Conservation (phyloP, 2,329 filamentous ascomycete species). For the Talaromyces sp. region DNA sequence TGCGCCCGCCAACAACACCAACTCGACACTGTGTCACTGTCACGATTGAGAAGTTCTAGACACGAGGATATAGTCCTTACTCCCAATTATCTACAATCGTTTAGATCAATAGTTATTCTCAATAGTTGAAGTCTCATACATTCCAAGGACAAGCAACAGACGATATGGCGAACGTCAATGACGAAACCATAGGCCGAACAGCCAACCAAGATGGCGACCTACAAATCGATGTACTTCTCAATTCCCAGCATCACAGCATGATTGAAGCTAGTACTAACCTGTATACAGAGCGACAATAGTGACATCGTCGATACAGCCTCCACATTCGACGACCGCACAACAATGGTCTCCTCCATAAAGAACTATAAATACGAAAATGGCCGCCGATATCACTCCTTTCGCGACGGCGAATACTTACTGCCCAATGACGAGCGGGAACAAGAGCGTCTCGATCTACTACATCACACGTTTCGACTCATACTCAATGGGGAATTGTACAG, state of each 20-base stretch:
- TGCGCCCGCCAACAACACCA: conserved; percentile 2
- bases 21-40: neutral
- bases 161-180: neutral
- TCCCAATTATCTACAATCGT: neutral
- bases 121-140: neutral
- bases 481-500: conserved; percentile 27
- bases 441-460: conserved; percentile 31
- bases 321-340: conserved; percentile 17
- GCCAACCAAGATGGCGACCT: neutral
- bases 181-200: neutral
- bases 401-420: conserved; percentile 29
- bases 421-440: conserved; percentile 36
- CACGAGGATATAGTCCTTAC: neutral
- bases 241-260: neutral
- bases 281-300: conserved; percentile 6
- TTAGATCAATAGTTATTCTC: neutral
- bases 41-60: neutral
- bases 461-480: conserved; percentile 27
- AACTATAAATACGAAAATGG: conserved; percentile 29
- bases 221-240: neutral
- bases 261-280: neutral
- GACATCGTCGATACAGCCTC: conserved; percentile 10
- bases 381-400: conserved; percentile 31
- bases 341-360: conserved; percentile 18
- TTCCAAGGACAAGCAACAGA: neutral